Percentiles rank a stretch among this genome's conserved stretches.
phyloP scores from a whole-genome alignment of 2,329 filamentous ascomycete species.

The Mycosphaerella arachidis region DNA sequence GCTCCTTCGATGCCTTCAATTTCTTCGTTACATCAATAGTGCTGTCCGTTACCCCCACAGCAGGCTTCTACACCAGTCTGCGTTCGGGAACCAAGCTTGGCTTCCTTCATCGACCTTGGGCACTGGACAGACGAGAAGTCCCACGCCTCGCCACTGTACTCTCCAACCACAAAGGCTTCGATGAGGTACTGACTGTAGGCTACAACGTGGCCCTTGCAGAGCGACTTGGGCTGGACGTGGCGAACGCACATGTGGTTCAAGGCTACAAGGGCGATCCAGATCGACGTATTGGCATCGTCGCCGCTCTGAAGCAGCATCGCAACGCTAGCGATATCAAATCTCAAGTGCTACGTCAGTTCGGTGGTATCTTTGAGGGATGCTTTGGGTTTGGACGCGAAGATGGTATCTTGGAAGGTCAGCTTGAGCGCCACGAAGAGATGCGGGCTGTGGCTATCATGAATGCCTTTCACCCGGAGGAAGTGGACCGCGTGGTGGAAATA shows the following conservation, averaged over 20 bases:
- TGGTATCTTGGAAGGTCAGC: background rate
- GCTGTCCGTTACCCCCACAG: slow-evolving; percentile 12
- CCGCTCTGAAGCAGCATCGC: slow-evolving; percentile 22
- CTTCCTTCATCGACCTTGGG: slow-evolving; percentile 15
- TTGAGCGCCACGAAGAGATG: background rate
- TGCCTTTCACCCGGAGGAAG: slow-evolving; percentile 37
- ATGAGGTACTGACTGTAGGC: slow-evolving; percentile 38
- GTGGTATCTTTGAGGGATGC: background rate
- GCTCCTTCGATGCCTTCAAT: slow-evolving; percentile 5
- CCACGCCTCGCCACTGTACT: slow-evolving; percentile 14
- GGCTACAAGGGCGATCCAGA: slow-evolving; percentile 38
- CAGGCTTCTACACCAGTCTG: slow-evolving; percentile 8
- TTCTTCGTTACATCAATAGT: slow-evolving; percentile 1
- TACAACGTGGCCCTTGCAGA: slow-evolving; percentile 35
- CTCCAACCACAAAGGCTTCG: slow-evolving; percentile 36
- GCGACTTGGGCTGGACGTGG: slow-evolving; percentile 30
- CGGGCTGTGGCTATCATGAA: slow-evolving; percentile 37
- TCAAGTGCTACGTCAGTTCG: background rate
- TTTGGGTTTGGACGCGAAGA: slow-evolving; percentile 10
- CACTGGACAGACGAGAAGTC: slow-evolving; percentile 4
- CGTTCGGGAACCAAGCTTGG: background rate
- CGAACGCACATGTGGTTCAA: slow-evolving; percentile 27
- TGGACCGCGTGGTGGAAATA: slow-evolving; percentile 33
- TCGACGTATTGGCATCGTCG: slow-evolving; percentile 36
- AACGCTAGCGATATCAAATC: background rate